These are phyloP conservation scores for Penicillium cosmopolitanum DNA, from an alignment of 495 filamentous ascomycete genomes.

Conservation along the genomic window DNA sequence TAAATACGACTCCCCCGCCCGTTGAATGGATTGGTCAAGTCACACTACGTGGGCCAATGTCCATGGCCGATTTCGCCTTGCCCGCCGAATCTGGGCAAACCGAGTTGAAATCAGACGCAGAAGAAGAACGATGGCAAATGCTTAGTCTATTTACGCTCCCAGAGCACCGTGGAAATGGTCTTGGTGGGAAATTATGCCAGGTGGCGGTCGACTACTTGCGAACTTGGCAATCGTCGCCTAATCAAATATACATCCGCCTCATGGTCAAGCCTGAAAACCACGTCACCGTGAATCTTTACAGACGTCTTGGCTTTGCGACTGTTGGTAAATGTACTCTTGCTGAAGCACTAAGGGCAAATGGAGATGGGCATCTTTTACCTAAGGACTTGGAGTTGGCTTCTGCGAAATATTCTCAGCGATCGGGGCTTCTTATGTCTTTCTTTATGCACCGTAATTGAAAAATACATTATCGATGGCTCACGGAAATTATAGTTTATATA, in stretches of 20 bases:
- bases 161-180: conserved; percentile 34
- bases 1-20: conserved; percentile 11
- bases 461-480: not conserved
- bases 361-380: conserved; percentile 36
- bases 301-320: conserved; percentile 34
- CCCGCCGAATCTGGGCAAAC: conserved; percentile 27
- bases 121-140: conserved; percentile 42
- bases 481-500: too few species aligned
- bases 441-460: not conserved
- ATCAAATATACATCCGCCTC: conserved; percentile 27
- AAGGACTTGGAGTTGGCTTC: conserved; percentile 27
- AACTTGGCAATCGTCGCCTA: conserved; percentile 17
- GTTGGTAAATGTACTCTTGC: conserved; percentile 34
- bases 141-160: conserved; percentile 38
- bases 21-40: conserved; percentile 39
- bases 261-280: conserved; percentile 38
- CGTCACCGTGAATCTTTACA: conserved; percentile 33
- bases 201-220: conserved; percentile 31
- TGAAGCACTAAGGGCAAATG: conserved; percentile 40
- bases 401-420: conserved; percentile 26
- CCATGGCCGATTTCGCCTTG: conserved; percentile 22
- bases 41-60: conserved; percentile 34
- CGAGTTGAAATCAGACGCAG: conserved; percentile 16
- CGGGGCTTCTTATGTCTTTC: conserved; percentile 26
- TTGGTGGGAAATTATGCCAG: conserved; percentile 38